Percentiles rank a stretch among this genome's conserved stretches.
These are phyloP conservation scores for Entomortierella lignicola DNA, from an alignment of 192 early-diverging fungal genomes.

Conservation along the genomic window DNA sequence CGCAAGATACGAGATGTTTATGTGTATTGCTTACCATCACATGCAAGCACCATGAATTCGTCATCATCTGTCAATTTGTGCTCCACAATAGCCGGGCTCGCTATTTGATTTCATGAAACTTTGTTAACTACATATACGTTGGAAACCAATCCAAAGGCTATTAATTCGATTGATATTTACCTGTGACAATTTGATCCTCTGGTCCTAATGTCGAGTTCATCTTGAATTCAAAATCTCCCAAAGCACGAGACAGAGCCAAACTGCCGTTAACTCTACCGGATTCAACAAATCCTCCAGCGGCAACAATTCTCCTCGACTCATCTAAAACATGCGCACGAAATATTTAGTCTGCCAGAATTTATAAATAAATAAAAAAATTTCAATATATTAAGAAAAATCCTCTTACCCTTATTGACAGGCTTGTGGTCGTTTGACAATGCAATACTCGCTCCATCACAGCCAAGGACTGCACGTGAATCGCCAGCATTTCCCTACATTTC, in stretches of 20 bases:
- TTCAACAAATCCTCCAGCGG: slow-evolving; percentile 97
- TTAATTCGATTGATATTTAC: slow-evolving; percentile 25
- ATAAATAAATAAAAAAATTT: too few relatives aligned
- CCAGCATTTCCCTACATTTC: slow-evolving; percentile 86
- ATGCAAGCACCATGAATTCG: slow-evolving; percentile 96
- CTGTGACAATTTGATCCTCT: slow-evolving; percentile 95
- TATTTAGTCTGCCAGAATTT: too few relatives aligned
- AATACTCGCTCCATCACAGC: slow-evolving; percentile 77
- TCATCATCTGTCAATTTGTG: slow-evolving; percentile 71
- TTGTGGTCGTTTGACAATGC: slow-evolving; percentile 96
- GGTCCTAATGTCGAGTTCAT: slow-evolving; percentile 77
- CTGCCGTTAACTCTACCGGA: slow-evolving; percentile 99
- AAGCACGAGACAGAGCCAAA: slow-evolving; percentile 94
- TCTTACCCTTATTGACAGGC: slow-evolving; percentile 78
- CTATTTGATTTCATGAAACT: slow-evolving; percentile 33
- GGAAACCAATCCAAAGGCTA: too few relatives aligned
- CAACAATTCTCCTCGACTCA: slow-evolving; percentile 87
- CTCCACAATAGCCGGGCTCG: slow-evolving; percentile 85
- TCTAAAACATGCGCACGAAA: slow-evolving; percentile 36
- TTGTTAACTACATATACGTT: too few relatives aligned
- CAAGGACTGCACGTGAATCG: slow-evolving; percentile 94
- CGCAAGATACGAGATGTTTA: too few relatives aligned
- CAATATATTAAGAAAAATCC: too few relatives aligned
- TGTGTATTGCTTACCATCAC: slow-evolving; percentile 81
- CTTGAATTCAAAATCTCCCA: slow-evolving; percentile 99